phyloP scores from a whole-genome alignment of 345 rosid genomes.

The Aquilaria yunnanensis region DNA sequence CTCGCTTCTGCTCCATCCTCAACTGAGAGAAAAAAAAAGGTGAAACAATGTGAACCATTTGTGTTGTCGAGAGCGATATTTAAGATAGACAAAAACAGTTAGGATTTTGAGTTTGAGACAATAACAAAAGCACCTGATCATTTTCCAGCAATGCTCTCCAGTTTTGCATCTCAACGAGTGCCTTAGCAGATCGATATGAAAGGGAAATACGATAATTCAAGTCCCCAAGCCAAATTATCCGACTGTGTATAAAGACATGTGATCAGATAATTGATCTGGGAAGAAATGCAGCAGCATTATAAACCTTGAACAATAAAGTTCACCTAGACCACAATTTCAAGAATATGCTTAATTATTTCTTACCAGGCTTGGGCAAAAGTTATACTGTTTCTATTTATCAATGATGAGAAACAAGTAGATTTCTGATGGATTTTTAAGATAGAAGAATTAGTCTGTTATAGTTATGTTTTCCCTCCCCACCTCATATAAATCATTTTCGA shows the following conservation, averaged over 20 bases:
- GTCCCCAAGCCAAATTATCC: constrained; percentile 1
- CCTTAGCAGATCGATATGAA: background rate
- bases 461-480: no score
- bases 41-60: background rate
- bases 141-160: background rate
- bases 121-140: background rate
- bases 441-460: no score
- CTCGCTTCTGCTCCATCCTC: constrained; percentile 86
- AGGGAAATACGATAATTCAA: background rate
- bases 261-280: no score
- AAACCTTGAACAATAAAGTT: no score
- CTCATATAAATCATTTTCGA: no score
- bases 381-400: no score
- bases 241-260: background rate
- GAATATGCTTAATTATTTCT: no score
- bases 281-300: no score
- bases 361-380: no score
- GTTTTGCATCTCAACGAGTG: background rate
- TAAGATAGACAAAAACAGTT: background rate
- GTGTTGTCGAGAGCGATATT: background rate
- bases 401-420: background rate
- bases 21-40: constrained; percentile 34
- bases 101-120: no score
- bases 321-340: no score
- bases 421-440: background rate